Evolutionary conservation across 306 rosid species (phyloP).

Genomic region (Trifolium fragiferum): DNA sequence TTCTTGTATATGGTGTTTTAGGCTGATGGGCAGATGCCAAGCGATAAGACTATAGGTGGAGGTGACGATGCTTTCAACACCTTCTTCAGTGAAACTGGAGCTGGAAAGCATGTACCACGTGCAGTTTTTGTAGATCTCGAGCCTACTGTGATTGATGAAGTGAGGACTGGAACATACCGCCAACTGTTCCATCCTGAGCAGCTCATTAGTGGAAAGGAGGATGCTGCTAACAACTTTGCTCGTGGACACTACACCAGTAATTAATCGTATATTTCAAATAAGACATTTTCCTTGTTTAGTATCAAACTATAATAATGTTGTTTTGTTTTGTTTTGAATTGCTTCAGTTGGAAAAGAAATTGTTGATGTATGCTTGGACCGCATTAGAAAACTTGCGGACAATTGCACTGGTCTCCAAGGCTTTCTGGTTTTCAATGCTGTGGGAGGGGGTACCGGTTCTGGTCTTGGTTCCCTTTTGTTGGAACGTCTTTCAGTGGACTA

Average conservation of each 20-base stretch:
- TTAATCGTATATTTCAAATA: neutral
- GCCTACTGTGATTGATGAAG: slow-evolving; percentile 83
- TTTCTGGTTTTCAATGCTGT: slow-evolving; percentile 84
- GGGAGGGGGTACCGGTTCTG: slow-evolving; percentile 89
- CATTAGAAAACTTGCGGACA: slow-evolving; percentile 80
- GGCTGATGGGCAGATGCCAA: slow-evolving; percentile 89
- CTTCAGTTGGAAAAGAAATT: slow-evolving; percentile 83
- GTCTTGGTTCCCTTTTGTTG: slow-evolving; percentile 79
- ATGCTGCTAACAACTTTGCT: slow-evolving; percentile 87
- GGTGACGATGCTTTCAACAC: slow-evolving; percentile 90
- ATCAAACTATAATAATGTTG: neutral
- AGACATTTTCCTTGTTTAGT: neutral
- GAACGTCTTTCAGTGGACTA: slow-evolving; percentile 75
- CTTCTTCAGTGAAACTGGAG: slow-evolving; percentile 86
- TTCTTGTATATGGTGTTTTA: slow-evolving; percentile 14
- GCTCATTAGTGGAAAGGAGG: slow-evolving; percentile 88
- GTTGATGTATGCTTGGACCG: slow-evolving; percentile 89
- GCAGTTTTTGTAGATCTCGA: slow-evolving; percentile 84
- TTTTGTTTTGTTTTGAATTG: neutral
- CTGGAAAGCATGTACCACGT: slow-evolving; percentile 86
- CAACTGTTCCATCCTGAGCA: slow-evolving; percentile 88
- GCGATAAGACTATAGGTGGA: slow-evolving; percentile 55
- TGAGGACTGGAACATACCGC: slow-evolving; percentile 59
- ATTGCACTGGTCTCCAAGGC: slow-evolving; percentile 90
- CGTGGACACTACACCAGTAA: slow-evolving; percentile 92